Percentiles rank a stretch among this genome's conserved stretches.
Conservation (phyloP, 2,329 filamentous ascomycete genomes). For the Colletotrichum sp. region DNA sequence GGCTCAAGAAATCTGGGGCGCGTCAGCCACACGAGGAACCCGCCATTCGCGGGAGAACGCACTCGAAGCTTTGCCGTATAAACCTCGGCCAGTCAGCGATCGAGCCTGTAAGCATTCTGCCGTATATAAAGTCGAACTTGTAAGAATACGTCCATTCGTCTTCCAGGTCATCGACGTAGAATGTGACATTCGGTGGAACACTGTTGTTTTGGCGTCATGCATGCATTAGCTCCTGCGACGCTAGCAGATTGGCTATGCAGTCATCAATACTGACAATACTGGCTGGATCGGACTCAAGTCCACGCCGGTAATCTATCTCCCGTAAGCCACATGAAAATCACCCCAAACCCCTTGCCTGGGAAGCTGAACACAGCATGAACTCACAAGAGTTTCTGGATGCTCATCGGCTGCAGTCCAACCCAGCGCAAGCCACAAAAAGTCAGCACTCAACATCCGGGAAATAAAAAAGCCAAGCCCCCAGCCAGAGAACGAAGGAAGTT, state of each 20-base stretch:
- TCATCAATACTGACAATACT: constrained; percentile 28
- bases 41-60: neutral
- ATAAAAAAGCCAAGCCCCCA: neutral
- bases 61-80: constrained; percentile 39
- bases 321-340: neutral
- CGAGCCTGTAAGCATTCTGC: constrained; percentile 41
- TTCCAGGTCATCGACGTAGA: constrained; percentile 49
- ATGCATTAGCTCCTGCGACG: neutral
- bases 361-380: neutral
- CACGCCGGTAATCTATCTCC: constrained; percentile 37
- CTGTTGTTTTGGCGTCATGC: neutral
- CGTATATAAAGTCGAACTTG: constrained; percentile 46
- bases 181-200: constrained; percentile 54
- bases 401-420: constrained; percentile 26
- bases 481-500: neutral
- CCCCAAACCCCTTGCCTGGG: neutral
- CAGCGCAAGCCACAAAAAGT: neutral
- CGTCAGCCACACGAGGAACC: neutral
- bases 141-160: constrained; percentile 42
- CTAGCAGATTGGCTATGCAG: neutral
- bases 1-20: constrained; percentile 36
- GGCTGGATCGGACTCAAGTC: constrained; percentile 50
- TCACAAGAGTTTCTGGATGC: constrained; percentile 32
- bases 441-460: neutral
- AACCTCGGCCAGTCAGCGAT: constrained; percentile 39